Conservation (phyloP, 225 moss, liverwort and hornwort genomes). For the Takakia lepidozioides region DNA sequence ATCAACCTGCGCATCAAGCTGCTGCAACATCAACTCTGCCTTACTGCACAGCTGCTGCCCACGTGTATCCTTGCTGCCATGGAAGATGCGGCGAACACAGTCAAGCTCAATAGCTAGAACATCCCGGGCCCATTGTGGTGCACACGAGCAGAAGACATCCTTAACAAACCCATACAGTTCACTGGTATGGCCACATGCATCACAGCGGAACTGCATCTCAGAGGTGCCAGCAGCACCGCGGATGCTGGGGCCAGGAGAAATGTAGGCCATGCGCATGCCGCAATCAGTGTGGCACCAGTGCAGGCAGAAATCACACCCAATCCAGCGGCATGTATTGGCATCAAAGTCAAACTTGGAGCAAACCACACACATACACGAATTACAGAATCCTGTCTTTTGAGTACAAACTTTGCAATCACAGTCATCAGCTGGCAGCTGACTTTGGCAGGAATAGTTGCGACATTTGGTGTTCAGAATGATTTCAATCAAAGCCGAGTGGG, state of each 20-base stretch:
- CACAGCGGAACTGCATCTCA: constrained; percentile 90
- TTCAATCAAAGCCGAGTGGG: constrained; percentile 70
- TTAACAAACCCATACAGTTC: constrained; percentile 98
- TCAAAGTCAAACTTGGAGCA: constrained; percentile 98
- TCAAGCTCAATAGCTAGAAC: constrained; percentile 79
- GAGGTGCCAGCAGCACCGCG: constrained; percentile 66
- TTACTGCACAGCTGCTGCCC: constrained; percentile 83
- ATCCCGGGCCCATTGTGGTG: constrained; percentile 76
- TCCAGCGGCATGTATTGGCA: constrained; percentile 96
- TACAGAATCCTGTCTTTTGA: constrained; percentile 85
- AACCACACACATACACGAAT: constrained; percentile 99
- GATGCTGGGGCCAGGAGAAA: constrained; percentile 82
- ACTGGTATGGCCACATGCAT: constrained; percentile 90
- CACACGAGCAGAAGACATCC: constrained; percentile 92
- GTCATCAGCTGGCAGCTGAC: constrained; percentile 81
- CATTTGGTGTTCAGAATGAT: constrained; percentile 86
- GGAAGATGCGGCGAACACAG: constrained; percentile 85
- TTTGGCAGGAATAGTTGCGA: constrained; percentile 80
- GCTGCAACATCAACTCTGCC: constrained; percentile 77
- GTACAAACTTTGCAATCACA: constrained; percentile 96
- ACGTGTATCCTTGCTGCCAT: constrained; percentile 66
- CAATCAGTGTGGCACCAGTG: constrained; percentile 99
- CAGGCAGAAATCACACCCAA: constrained; percentile 96
- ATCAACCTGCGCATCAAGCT: constrained; percentile 62
- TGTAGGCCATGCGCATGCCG: constrained; percentile 82